Base-by-base conservation (phyloP, 768 basidiomycete genomes). In the Amyloporia xantha region DNA sequence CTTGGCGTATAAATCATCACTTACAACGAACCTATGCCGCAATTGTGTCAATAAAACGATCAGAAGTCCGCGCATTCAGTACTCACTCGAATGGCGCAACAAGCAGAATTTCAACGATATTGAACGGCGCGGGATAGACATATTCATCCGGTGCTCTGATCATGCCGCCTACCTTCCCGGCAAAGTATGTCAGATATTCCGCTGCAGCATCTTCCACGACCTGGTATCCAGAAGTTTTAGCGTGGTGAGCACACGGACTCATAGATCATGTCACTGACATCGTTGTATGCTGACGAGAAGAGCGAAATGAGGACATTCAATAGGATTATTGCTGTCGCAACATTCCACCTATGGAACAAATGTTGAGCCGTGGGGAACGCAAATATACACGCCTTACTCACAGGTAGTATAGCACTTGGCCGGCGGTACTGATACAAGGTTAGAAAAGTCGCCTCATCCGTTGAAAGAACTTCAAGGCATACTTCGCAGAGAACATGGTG, bases 221-320 rank as follows among this genome's bases (percentile, higher is more conserved):
- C 88, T 91, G 51, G 4, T 7, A 20, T 23, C 19, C 19, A 24
- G 9, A 6, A 43, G n/a, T n/a, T n/a, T n/a, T n/a, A n/a, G n/a
- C n/a, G n/a, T n/a, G n/a, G n/a, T n/a, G n/a, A n/a, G n/a, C n/a
- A n/a, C n/a, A n/a, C n/a, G n/a, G n/a, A n/a, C n/a, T n/a, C n/a
- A 11, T 12, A 5, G 33, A 11, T 23, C 2, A 38, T n/a, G 5
- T 21, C n/a, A 68, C 76, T 63, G 48, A 89, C 91, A 58, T 93
- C 92, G 10, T 84, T 80, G 59, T 95, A 95, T 1, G 92, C 91
- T 43, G 91, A 90, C 15, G 92, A 83, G 64, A 96, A 96, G 57
- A 97, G 69, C n/a, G 93, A 96, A 57, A 97, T 92, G 60, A 97
- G 75, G 61, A 97, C 82, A 62, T 97, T 97, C 63, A 96, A 78